Evolutionary conservation across 306 rosid genomes (phyloP).

Genomic region (Potentilla sterilis): DNA sequence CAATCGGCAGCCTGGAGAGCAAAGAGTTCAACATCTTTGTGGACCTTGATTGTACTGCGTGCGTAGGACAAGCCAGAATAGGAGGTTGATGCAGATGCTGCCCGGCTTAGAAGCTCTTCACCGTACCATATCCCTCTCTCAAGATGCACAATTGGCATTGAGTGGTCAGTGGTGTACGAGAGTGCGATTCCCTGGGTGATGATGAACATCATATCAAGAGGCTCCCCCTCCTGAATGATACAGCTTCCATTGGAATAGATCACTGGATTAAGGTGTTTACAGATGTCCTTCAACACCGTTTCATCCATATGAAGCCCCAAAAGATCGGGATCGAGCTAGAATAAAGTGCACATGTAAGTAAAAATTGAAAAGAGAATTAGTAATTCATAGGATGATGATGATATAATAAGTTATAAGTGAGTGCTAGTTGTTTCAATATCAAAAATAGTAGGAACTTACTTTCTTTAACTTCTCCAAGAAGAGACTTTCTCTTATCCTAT

Average conservation of each 20-base stretch:
- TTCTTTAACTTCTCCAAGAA: background rate
- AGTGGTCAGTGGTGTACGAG: background rate
- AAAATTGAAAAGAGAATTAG: background rate
- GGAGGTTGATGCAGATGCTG: background rate
- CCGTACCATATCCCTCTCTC: background rate
- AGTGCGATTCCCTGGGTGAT: background rate
- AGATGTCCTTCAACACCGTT: background rate
- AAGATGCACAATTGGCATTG: background rate
- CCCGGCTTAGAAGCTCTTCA: background rate
- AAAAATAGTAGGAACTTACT: background rate
- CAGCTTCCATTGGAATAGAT: background rate
- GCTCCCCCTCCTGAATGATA: conserved; percentile 3
- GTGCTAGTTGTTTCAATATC: too few species aligned
- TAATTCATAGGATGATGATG: background rate
- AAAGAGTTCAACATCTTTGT: background rate
- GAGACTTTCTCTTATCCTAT: background rate
- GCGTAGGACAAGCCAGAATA: background rate
- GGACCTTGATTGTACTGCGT: background rate
- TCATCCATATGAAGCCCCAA: too few species aligned
- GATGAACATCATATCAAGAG: background rate
- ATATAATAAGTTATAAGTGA: too few species aligned
- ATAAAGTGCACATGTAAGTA: background rate
- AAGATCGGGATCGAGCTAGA: background rate
- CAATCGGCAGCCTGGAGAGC: background rate
- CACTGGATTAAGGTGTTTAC: background rate